Percentiles rank a stretch among this genome's conserved stretches.
phyloP scores from a whole-genome alignment of 2,329 filamentous ascomycete genomes.

The Penicillium sp. region DNA sequence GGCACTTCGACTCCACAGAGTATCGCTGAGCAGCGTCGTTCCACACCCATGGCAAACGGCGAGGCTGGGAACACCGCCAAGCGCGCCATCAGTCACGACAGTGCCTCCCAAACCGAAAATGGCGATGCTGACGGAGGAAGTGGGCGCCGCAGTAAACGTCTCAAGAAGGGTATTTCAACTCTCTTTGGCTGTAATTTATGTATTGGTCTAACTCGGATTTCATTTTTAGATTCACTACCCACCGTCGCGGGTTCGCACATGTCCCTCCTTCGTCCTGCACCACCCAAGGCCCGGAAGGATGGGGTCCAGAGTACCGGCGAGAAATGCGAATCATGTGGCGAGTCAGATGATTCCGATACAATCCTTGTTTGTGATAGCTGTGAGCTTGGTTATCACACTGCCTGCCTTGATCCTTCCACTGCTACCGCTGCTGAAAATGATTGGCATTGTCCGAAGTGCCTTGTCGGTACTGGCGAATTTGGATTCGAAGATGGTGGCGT shows the following conservation, averaged over 20 bases:
- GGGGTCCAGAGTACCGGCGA: slow-evolving; percentile 56
- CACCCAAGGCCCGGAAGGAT: slow-evolving; percentile 54
- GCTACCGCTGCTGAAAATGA: slow-evolving; percentile 74
- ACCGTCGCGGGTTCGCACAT: slow-evolving; percentile 96
- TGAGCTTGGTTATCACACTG: slow-evolving; percentile 79
- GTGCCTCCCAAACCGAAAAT: slow-evolving; percentile 41
- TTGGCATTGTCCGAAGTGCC: slow-evolving; percentile 92
- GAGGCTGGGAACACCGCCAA: slow-evolving; percentile 61
- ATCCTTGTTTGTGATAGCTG: slow-evolving; percentile 87
- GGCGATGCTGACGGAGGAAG: slow-evolving; percentile 57
- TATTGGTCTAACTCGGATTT: not conserved
- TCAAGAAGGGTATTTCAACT: slow-evolving; percentile 68
- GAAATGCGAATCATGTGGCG: slow-evolving; percentile 84
- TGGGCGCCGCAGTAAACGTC: slow-evolving; percentile 81
- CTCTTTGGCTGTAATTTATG: not conserved
- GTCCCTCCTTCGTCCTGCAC: slow-evolving; percentile 82
- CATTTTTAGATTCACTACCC: slow-evolving; percentile 48
- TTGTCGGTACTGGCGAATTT: slow-evolving; percentile 94
- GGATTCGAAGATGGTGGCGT: slow-evolving; percentile 95
- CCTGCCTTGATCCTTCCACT: slow-evolving; percentile 82
- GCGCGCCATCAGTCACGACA: slow-evolving; percentile 65
- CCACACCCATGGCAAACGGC: slow-evolving; percentile 52
- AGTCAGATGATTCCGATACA: slow-evolving; percentile 64
- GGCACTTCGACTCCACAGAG: slow-evolving; percentile 58
- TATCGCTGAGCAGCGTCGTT: slow-evolving; percentile 60